Evolutionary conservation across 2,329 filamentous ascomycete genomes (phyloP), one percentile per base, ranked within the genome.

Genomic region (Xylaria polymorpha): DNA sequence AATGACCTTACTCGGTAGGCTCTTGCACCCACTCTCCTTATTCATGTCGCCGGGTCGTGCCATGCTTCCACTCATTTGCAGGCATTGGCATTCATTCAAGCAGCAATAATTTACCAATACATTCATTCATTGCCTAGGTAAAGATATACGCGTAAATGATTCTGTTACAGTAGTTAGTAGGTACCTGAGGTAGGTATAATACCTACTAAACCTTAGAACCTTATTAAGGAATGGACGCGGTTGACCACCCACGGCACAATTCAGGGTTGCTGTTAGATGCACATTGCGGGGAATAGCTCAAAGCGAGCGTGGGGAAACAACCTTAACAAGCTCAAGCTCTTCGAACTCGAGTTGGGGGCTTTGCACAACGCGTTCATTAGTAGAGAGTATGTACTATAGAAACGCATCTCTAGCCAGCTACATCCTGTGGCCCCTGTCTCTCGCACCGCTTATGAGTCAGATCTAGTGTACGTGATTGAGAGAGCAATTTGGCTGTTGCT

Each of bases 251-350:
- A 25, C 29, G 12, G 22, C 7, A 37, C 7, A 37, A 9, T 14
- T 15, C 20, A 37, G 18, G 51, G 32, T 22, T 43, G 22, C 12
- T 18, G 29, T 25, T n/a, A n/a, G n/a, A n/a, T n/a, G n/a, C 20
- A 58, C 18, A 41, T 43, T 57, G 55, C 55, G 55, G 55, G 55
- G 55, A 58, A 43, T 58, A 43, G 22, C 9, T 43, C 37, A 10
- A 10, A 0, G 22, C 37, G 12, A 58, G 5, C 55, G 20, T 58
- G 55, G 55, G 55, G 55, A 41, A 58, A 10, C 18, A 55, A 43
- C n/a, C n/a, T n/a, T n/a, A n/a, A 57, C 37, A 57, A 57, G n/a
- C 32, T 15, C 37, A 56, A 39, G 51, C 51, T 56, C 51, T 39
- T 37, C n/a, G 12, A 39, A 15, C 32, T 39, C 37, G 20, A 51